phyloP scores from a whole-genome alignment of 1,284 basidiomycete genomes.

The Ustilago cynodontis region DNA sequence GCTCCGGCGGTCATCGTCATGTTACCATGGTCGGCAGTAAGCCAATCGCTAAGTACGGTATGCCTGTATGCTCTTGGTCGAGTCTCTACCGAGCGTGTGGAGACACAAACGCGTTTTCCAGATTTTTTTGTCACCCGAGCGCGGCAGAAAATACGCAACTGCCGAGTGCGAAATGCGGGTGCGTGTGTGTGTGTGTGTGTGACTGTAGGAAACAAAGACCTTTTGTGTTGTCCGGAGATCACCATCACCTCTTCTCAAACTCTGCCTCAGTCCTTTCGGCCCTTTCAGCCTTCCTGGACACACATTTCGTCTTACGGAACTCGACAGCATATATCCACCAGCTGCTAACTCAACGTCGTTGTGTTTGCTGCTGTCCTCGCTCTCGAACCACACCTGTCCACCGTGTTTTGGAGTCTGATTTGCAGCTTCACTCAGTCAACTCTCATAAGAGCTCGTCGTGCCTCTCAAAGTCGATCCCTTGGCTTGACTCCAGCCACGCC shows the following conservation, averaged over 20 bases:
- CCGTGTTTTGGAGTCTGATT: neutral
- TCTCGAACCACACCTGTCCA: neutral
- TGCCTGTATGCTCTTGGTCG: neutral
- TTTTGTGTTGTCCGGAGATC: conserved; percentile 32
- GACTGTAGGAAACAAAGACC: conserved; percentile 11
- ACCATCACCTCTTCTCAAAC: conserved; percentile 23
- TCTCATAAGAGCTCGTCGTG: neutral
- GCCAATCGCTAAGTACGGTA: neutral
- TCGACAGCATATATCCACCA: neutral
- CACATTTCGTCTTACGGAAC: conserved; percentile 4
- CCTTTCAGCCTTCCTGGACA: no score
- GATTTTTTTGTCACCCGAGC: conserved; percentile 11
- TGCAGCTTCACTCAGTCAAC: neutral
- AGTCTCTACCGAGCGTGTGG: conserved; percentile 11
- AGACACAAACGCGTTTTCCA: conserved; percentile 9
- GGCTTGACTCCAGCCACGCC: neutral
- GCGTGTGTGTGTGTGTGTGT: conserved; percentile 13
- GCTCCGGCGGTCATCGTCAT: neutral
- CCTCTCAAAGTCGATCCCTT: neutral
- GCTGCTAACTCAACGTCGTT: neutral
- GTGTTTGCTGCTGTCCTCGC: neutral
- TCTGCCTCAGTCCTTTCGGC: conserved; percentile 12
- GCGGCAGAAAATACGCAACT: conserved; percentile 10
- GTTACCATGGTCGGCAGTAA: neutral
- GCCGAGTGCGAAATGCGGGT: conserved; percentile 1